Evolutionary conservation across 495 filamentous ascomycete species (phyloP).

Genomic region (Penicillium arizonense): DNA sequence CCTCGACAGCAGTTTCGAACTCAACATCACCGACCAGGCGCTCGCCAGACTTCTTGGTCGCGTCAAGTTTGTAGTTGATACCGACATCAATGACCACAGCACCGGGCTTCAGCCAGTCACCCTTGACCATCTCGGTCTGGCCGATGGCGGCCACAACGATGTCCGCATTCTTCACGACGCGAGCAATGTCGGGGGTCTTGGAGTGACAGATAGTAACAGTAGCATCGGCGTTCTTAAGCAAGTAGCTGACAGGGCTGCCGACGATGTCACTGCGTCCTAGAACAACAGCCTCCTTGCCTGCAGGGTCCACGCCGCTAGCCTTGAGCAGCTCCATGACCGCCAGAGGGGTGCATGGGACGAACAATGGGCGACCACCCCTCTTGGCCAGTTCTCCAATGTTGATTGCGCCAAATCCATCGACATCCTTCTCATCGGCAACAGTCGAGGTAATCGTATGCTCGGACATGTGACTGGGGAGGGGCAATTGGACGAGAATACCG

Average conservation of each 20-base stretch:
- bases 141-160: constrained; percentile 92
- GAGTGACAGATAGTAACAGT: constrained; percentile 97
- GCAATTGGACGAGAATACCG: constrained; percentile 92
- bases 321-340: constrained; percentile 91
- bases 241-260: constrained; percentile 91
- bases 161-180: constrained; percentile 79
- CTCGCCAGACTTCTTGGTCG: constrained; percentile 89
- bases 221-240: constrained; percentile 92
- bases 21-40: constrained; percentile 96
- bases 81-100: constrained; percentile 96
- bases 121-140: constrained; percentile 80
- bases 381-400: constrained; percentile 98
- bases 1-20: constrained; percentile 77
- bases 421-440: constrained; percentile 92
- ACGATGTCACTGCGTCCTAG: constrained; percentile 96
- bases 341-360: constrained; percentile 93
- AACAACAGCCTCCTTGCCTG: constrained; percentile 92
- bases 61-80: constrained; percentile 93
- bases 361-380: constrained; percentile 81
- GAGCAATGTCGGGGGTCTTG: constrained; percentile 68
- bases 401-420: constrained; percentile 90
- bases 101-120: constrained; percentile 92
- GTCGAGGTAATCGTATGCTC: constrained; percentile 87
- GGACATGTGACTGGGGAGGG: constrained; percentile 82
- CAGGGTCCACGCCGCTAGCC: constrained; percentile 77